Evolutionary conservation across 371 early-diverging fungal genomes (phyloP), one percentile per base, ranked within the genome.

Genomic region (Syncephalastrum sp.): DNA sequence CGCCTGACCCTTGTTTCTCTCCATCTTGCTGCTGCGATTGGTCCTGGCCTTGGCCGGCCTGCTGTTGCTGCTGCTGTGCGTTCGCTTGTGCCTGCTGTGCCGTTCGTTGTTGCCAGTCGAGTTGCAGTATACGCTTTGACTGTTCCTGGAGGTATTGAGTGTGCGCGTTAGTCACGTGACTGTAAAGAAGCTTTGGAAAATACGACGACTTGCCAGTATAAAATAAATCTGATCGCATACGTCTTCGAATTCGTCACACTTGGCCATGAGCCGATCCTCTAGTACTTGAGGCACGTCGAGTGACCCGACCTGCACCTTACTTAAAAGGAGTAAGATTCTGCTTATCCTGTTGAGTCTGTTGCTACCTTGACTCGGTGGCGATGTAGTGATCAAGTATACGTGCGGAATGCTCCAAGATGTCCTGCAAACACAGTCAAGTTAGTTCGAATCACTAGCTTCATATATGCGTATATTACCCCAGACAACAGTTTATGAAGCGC

Each of bases 211-310:
- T 71, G 72, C 76, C 47, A 78, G 56, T 7, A 58, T 69, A 54
- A 65, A 75, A 46, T 75, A 71, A 12, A 75, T 67, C 29, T 78
- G 79, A 66, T 78, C 74, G 60, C 79, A 78, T 17, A 75, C 69
- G 0, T 69, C 68, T 55, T 75, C 79, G 54, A 78, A 72, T 53
- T 72, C 65, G 57, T 75, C 73, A 51, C 75, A 75, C 44, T 73
- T 73, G 21, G 72, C 70, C 14, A 67, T 27, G 10, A 78, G 46
- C 15, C 57, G 57, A 27, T 72, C 67, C 21, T 61, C 58, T 29
- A 71, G 47, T 13, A 67, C 47, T 27, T 43, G 59, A 23, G 69
- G 65, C 16, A 71, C 64, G 50, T 59, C 53, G 15, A 59, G 53
- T 24, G 62, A 55, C 0, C 56, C 62, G 15, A 53, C 23, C 15